These are phyloP conservation scores for Cairneyella variabilis DNA, from an alignment of 495 filamentous ascomycete genomes.

Conservation along the genomic window DNA sequence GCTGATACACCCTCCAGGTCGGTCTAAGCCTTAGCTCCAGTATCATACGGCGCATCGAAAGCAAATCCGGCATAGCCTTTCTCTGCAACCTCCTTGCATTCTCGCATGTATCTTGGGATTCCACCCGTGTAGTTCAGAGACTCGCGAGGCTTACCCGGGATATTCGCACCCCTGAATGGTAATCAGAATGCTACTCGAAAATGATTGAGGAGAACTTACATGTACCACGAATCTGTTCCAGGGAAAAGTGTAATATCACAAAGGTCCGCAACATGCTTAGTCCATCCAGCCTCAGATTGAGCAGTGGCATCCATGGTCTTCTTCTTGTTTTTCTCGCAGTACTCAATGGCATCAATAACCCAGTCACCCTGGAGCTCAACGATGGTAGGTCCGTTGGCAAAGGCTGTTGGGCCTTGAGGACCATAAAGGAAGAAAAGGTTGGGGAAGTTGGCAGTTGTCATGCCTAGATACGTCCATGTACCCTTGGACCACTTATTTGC, in stretches of 20 bases:
- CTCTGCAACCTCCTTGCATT: conserved; percentile 13
- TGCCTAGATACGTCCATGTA: conserved; percentile 44
- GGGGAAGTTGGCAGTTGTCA: conserved; percentile 40
- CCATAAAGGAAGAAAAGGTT: conserved; percentile 54
- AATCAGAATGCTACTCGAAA: too few relatives aligned
- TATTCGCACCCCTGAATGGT: conserved; percentile 36
- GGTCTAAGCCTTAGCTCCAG: background rate
- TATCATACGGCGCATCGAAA: conserved; percentile 12
- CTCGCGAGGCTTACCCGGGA: conserved; percentile 41
- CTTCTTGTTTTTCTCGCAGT: conserved; percentile 37
- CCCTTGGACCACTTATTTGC: conserved; percentile 44
- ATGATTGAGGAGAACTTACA: conserved; percentile 15
- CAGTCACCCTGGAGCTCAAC: conserved; percentile 48
- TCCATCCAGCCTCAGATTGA: conserved; percentile 47
- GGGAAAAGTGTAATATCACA: conserved; percentile 32
- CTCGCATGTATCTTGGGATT: conserved; percentile 26
- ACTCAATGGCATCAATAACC: conserved; percentile 44
- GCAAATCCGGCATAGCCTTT: conserved; percentile 17
- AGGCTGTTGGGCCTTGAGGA: conserved; percentile 37
- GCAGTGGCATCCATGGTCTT: conserved; percentile 38
- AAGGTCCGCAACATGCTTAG: conserved; percentile 37
- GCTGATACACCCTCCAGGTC: too few relatives aligned
- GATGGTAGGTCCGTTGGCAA: conserved; percentile 47
- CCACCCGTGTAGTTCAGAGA: conserved; percentile 40
- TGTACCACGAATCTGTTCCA: conserved; percentile 37